Conservation (phyloP, 495 filamentous ascomycete genomes). For the Lasiosphaeria hispida region DNA sequence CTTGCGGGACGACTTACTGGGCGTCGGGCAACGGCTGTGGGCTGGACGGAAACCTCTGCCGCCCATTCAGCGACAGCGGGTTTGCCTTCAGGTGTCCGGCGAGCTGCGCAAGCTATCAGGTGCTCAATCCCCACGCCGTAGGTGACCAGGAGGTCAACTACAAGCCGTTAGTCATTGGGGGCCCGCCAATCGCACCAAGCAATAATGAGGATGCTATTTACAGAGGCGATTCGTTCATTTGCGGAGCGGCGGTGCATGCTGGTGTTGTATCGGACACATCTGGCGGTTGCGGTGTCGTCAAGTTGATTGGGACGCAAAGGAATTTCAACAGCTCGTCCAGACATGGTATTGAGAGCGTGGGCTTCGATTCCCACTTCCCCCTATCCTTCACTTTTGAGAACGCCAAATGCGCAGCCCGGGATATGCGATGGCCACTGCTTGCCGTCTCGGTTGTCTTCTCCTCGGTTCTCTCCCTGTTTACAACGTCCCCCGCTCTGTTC, state of each 20-base stretch:
- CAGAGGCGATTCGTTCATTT: conserved; percentile 81
- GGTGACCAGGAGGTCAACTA: conserved; percentile 72
- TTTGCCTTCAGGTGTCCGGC: conserved; percentile 79
- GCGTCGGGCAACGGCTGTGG: conserved; percentile 69
- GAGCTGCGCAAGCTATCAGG: conserved; percentile 62
- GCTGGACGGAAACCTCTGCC: conserved; percentile 73
- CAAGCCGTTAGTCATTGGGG: conserved; percentile 70
- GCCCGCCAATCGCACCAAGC: conserved; percentile 50
- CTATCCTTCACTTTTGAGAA: conserved; percentile 66
- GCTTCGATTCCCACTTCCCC: conserved; percentile 76
- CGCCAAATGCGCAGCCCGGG: conserved; percentile 56
- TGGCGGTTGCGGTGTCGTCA: conserved; percentile 64
- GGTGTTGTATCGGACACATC: conserved; percentile 64
- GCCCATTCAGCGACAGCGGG: conserved; percentile 69
- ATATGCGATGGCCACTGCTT: conserved; percentile 72
- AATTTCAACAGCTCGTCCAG: conserved; percentile 57
- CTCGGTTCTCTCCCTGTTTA: conserved; percentile 63
- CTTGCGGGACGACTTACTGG: conserved; percentile 68
- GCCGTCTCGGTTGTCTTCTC: conserved; percentile 70
- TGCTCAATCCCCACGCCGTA: conserved; percentile 71
- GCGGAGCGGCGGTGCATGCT: conserved; percentile 74
- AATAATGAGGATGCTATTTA: conserved; percentile 54
- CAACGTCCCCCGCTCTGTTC: conserved; percentile 62
- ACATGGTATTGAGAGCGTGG: conserved; percentile 64
- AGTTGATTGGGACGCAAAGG: conserved; percentile 63